Base-by-base conservation (phyloP, 1,284 basidiomycete species). In the Ustilago bromivora region DNA sequence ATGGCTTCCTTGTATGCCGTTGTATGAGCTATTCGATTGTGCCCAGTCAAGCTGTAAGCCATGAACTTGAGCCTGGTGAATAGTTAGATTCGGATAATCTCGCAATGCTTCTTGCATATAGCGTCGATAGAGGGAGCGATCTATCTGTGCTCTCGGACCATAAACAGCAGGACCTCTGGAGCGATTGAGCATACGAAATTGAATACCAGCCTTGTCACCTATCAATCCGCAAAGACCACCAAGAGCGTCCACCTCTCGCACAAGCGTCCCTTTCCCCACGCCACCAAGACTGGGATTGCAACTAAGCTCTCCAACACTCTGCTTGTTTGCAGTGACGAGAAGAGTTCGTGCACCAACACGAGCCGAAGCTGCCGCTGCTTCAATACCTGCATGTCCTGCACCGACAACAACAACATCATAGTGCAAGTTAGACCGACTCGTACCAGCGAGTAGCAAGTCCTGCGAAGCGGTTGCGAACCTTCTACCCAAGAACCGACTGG, bases 321-420 rank as follows among this genome's bases (percentile, higher is more conserved):
- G 90, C 23, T 92, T 84, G 62, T 90, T 91, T 81, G 94, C 93
- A 0, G 94, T 96, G 60, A 96, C 86, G 4, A 96, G 88, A 3
- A 94, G 79, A 0, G 94, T 95, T 69, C 89, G 88, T 1, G 94
- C 93, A 2, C 94, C 93, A 0, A 92, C 91, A 38, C 94, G 89
- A 2, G 94, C 93, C 11, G 94, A 90, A 3, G 92, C 94, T 11
- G 94, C 90, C 0, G 94, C 94, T 2, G 94, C 94, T 86, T 96
- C 94, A 79, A 93, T 94, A 1, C 94, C 94, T 35, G 94, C 94
- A 88, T 96, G 94, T 2, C 94, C 94, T 8, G 92, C 94, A n/a
- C 94, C 94, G 76, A 96, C 92, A 35, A 96, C 89, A 77, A 93
- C 92, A 0, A 95, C 93, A 92, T 82, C 82, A 43, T 61, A 77